Conservation (phyloP, 768 basidiomycete genomes). For the Cyathus striatus region DNA sequence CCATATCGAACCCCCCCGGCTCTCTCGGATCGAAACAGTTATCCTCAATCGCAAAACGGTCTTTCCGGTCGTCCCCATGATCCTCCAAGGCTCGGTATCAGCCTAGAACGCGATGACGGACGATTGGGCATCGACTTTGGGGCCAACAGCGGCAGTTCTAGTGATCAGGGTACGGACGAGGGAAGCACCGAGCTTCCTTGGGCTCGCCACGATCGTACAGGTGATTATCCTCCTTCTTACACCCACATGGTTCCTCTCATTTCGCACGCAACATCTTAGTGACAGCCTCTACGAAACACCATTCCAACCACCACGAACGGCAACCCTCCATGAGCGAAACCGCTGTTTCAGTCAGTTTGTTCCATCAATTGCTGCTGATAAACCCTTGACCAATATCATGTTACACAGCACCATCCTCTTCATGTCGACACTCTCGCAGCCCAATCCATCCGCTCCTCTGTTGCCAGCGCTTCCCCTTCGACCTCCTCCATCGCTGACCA, state of each 20-base stretch:
- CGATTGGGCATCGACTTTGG: slow-evolving; percentile 55
- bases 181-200: slow-evolving; percentile 56
- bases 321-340: slow-evolving; percentile 19
- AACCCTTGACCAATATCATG: not conserved
- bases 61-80: slow-evolving; percentile 16
- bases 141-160: slow-evolving; percentile 22
- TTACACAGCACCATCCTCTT: slow-evolving; percentile 37
- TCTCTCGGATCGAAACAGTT: slow-evolving; percentile 15
- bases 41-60: slow-evolving; percentile 18
- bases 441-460: slow-evolving; percentile 37
- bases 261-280: not conserved
- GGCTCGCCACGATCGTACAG: slow-evolving; percentile 38
- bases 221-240: slow-evolving; percentile 28
- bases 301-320: slow-evolving; percentile 21
- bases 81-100: slow-evolving; percentile 30
- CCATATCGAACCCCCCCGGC: slow-evolving; percentile 21
- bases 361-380: not conserved
- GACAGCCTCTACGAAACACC: slow-evolving; percentile 6
- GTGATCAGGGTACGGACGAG: slow-evolving; percentile 40
- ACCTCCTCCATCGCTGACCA: slow-evolving; percentile 32
- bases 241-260: slow-evolving; percentile 15
- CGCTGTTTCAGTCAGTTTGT: slow-evolving; percentile 14
- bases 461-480: slow-evolving; percentile 35
- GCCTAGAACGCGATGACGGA: slow-evolving; percentile 52
- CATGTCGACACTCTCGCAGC: slow-evolving; percentile 52